Percentiles rank a stretch among this genome's conserved stretches.
These are phyloP conservation scores for Ceriops decandra DNA, from an alignment of 345 rosid genomes.

Conservation along the genomic window DNA sequence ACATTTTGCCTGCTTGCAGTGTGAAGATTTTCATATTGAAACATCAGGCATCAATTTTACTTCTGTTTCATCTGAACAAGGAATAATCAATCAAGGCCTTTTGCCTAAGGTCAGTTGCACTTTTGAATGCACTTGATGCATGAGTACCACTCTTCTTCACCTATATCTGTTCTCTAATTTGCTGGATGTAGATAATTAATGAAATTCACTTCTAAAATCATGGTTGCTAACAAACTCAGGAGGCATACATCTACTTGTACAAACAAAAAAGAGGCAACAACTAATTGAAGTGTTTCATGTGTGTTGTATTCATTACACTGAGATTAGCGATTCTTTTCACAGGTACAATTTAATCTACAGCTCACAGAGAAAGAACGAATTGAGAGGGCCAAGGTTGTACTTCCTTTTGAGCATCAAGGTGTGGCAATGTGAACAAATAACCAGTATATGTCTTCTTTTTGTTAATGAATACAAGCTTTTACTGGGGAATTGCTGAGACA, in stretches of 20 bases:
- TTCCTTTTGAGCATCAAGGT: conserved; percentile 99
- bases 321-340: conserved; percentile 25
- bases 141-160: neutral
- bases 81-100: conserved; percentile 44
- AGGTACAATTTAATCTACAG: conserved; percentile 82
- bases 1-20: conserved; percentile 37
- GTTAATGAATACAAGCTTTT: neutral
- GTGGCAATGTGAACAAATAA: neutral
- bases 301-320: conserved; percentile 5
- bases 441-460: neutral
- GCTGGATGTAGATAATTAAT: too few species aligned
- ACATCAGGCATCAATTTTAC: conserved; percentile 56
- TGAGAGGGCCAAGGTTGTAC: conserved; percentile 79
- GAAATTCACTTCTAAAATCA: neutral
- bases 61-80: conserved; percentile 48
- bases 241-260: neutral
- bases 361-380: conserved; percentile 72
- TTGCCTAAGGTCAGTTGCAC: conserved; percentile 62
- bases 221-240: neutral
- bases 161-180: too few species aligned
- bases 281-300: neutral
- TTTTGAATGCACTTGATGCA: neutral
- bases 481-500: neutral
- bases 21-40: conserved; percentile 58
- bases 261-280: neutral